Evolutionary conservation across 108 stramenopile species (phyloP).

Genomic region (Mediolabrus comicus): DNA sequence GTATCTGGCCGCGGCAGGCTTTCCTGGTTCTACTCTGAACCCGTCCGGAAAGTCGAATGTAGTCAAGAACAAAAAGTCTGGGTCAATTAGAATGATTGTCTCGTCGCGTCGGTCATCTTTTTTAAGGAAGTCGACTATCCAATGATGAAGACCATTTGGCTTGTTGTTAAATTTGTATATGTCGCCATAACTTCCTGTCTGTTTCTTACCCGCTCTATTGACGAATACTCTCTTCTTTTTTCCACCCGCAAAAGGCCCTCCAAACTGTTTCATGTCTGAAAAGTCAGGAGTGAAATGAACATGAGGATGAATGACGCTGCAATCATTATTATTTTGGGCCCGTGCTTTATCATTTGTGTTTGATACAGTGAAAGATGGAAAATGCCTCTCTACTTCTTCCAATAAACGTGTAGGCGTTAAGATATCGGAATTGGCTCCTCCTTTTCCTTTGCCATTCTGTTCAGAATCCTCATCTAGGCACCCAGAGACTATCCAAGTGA

Average conservation of each 20-base stretch:
- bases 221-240: slow-evolving; percentile 30
- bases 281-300: slow-evolving; percentile 58
- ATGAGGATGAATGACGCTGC: slow-evolving; percentile 31
- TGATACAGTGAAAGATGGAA: slow-evolving; percentile 34
- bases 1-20: slow-evolving; percentile 52
- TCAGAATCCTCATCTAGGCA: slow-evolving; percentile 34
- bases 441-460: slow-evolving; percentile 30
- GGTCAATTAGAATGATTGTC: slow-evolving; percentile 52
- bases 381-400: slow-evolving; percentile 37
- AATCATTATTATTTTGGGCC: slow-evolving; percentile 4
- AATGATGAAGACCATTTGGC: slow-evolving; percentile 52
- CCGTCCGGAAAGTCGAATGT: slow-evolving; percentile 37
- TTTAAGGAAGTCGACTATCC: slow-evolving; percentile 16
- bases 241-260: slow-evolving; percentile 54
- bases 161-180: slow-evolving; percentile 60
- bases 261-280: slow-evolving; percentile 48
- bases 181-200: slow-evolving; percentile 44
- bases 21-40: slow-evolving; percentile 22
- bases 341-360: slow-evolving; percentile 13
- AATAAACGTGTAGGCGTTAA: slow-evolving; percentile 25
- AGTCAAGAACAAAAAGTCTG: slow-evolving; percentile 59
- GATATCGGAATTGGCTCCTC: slow-evolving; percentile 41
- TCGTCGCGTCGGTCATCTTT: slow-evolving; percentile 39
- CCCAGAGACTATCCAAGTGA: slow-evolving; percentile 55
- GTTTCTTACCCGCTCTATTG: slow-evolving; percentile 32